Conservation (phyloP, 176 grass and related monocot genomes). For the Saccharum spontaneum region DNA sequence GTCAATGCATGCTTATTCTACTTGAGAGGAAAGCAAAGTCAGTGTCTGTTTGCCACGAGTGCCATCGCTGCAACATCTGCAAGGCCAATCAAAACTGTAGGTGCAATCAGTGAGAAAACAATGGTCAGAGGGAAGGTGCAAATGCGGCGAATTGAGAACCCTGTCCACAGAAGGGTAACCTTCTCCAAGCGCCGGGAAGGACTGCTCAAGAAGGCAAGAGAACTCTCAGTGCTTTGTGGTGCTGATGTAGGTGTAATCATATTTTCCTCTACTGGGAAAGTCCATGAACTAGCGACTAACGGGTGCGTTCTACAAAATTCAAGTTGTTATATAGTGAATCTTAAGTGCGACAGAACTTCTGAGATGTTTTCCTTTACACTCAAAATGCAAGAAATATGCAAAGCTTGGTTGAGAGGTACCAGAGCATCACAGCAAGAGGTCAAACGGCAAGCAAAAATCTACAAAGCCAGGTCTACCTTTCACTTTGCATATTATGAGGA, state of each 20-base stretch:
- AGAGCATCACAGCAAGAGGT: conserved; percentile 4
- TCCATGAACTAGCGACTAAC: conserved; percentile 51
- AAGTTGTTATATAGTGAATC: conserved; percentile 16
- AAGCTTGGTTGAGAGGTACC: conserved; percentile 53
- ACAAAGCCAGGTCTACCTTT: conserved; percentile 37
- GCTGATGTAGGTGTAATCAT: conserved; percentile 53
- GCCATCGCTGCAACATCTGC: conserved; percentile 11
- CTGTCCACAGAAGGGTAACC: conserved; percentile 49
- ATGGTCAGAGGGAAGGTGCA: conserved; percentile 60
- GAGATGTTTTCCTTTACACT: conserved; percentile 26
- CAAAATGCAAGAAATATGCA: conserved; percentile 57
- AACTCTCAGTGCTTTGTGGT: conserved; percentile 51
- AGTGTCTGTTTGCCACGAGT: conserved; percentile 7
- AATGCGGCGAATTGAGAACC: conserved; percentile 49
- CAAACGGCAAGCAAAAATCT: conserved; percentile 36
- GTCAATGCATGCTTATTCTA: conserved; percentile 4
- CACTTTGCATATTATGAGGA: conserved; percentile 2
- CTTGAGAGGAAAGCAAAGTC: conserved; percentile 23
- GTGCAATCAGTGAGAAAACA: conserved; percentile 20
- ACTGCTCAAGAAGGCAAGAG: conserved; percentile 57
- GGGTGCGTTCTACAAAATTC: conserved; percentile 39
- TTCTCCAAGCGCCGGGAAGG: conserved; percentile 47
- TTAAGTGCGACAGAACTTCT: neutral
- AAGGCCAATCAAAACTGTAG: conserved; percentile 36
- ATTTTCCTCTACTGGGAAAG: conserved; percentile 48